These are phyloP conservation scores for Allantophomopsis cytisporea DNA, from an alignment of 2,329 filamentous ascomycete species.

Conservation along the genomic window DNA sequence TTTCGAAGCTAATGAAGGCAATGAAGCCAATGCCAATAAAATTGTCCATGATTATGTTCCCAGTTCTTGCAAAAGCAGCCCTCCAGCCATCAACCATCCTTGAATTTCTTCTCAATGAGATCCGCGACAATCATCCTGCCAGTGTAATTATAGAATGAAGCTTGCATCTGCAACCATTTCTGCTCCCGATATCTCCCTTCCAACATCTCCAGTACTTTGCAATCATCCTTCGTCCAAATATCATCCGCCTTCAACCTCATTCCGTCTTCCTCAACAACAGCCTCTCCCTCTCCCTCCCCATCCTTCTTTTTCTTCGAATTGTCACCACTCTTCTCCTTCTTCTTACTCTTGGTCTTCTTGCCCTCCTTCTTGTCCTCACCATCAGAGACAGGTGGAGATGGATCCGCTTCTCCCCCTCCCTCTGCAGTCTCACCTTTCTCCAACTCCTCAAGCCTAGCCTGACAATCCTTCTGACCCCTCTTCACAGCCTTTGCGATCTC, in stretches of 20 bases:
- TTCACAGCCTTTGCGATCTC: too few species aligned
- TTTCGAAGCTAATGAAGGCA: too few species aligned
- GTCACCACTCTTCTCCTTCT: background rate
- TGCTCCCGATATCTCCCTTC: constrained; percentile 9
- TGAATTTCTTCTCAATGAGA: constrained; percentile 17
- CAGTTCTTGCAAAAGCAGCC: too few species aligned
- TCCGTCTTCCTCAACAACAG: background rate
- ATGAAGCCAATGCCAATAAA: too few species aligned
- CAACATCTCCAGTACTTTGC: constrained; percentile 14
- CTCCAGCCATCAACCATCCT: background rate
- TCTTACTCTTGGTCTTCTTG: background rate
- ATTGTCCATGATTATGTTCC: too few species aligned
- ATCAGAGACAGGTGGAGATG: background rate
- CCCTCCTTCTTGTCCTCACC: background rate
- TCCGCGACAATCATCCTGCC: constrained; percentile 15
- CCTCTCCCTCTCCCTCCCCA: background rate
- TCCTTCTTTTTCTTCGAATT: background rate
- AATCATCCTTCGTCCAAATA: constrained; percentile 14
- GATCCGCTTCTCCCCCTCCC: background rate
- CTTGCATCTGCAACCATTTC: constrained; percentile 18
- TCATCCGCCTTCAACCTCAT: constrained; percentile 8
- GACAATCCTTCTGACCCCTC: too few species aligned
- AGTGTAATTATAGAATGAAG: constrained; percentile 17
- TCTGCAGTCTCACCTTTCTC: background rate
- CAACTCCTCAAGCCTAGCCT: background rate